A percentile compares a stretch with the other conserved stretches of the same genome.
phyloP scores from a whole-genome alignment of 106 monocot species.

The Vanilla planifolia region DNA sequence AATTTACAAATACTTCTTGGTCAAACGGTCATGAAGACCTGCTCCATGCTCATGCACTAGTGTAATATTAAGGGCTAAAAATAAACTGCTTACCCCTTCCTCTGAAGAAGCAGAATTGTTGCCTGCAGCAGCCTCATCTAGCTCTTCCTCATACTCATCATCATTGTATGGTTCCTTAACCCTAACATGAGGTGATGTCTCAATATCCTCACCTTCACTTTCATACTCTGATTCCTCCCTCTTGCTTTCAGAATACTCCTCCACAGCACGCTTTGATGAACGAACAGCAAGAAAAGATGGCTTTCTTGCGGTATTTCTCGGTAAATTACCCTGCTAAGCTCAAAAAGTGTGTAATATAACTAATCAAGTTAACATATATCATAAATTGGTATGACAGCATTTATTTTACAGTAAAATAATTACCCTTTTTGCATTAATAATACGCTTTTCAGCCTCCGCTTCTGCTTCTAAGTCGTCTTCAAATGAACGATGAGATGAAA shows the following conservation, averaged over 20 bases:
- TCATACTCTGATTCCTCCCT: slow-evolving; percentile 96
- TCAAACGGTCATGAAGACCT: no score
- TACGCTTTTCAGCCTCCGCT: slow-evolving; percentile 74
- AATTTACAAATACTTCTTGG: no score
- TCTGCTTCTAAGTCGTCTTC: slow-evolving; percentile 86
- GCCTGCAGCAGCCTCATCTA: slow-evolving; percentile 46
- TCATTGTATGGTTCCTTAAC: slow-evolving; percentile 47
- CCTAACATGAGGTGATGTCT: slow-evolving; percentile 33
- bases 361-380: background rate
- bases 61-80: no score
- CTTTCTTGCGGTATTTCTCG: slow-evolving; percentile 36
- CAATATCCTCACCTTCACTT: slow-evolving; percentile 76
- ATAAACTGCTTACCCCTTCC: slow-evolving; percentile 39
- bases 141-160: slow-evolving; percentile 76
- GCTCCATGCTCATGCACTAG: no score
- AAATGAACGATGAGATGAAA: slow-evolving; percentile 51
- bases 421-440: slow-evolving; percentile 76
- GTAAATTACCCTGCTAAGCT: slow-evolving; percentile 27
- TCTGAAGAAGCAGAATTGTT: slow-evolving; percentile 46
- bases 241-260: slow-evolving; percentile 72
- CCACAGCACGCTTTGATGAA: slow-evolving; percentile 38
- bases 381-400: background rate
- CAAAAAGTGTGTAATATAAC: slow-evolving; percentile 7
- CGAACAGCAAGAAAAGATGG: slow-evolving; percentile 34
- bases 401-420: background rate